Conservation (phyloP, 176 grass and related monocot species). For the Triticum dicoccoides region DNA sequence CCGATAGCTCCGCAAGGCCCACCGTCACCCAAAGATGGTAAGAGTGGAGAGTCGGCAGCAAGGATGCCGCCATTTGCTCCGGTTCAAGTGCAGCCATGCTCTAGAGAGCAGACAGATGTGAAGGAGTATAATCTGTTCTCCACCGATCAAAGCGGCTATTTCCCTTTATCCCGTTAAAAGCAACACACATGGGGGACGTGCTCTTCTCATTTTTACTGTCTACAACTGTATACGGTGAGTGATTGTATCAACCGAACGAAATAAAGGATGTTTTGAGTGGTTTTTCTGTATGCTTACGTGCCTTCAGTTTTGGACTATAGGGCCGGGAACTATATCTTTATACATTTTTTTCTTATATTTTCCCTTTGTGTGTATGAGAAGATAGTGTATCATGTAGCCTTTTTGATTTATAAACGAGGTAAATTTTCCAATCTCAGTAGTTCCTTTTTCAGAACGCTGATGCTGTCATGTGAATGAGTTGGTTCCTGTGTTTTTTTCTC, state of each 20-base stretch:
- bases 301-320: neutral
- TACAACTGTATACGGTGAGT: slow-evolving; percentile 13
- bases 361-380: slow-evolving; percentile 25
- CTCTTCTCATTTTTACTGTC: slow-evolving; percentile 22
- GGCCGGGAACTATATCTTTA: neutral
- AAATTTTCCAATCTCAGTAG: neutral
- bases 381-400: slow-evolving; percentile 37
- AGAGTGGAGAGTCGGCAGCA: slow-evolving; percentile 23
- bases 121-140: slow-evolving; percentile 83
- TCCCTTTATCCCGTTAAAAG: slow-evolving; percentile 60
- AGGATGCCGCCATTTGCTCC: slow-evolving; percentile 28
- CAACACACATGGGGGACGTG: neutral
- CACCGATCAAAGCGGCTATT: slow-evolving; percentile 43
- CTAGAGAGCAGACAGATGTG: slow-evolving; percentile 61
- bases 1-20: slow-evolving; percentile 52
- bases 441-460: neutral
- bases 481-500: neutral
- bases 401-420: slow-evolving; percentile 19
- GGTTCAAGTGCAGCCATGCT: slow-evolving; percentile 47
- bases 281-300: slow-evolving; percentile 13
- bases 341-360: neutral
- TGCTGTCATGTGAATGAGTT: neutral
- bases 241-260: slow-evolving; percentile 27
- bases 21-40: slow-evolving; percentile 52
- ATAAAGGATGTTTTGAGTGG: slow-evolving; percentile 25